These are phyloP conservation scores for Globisporangium middletonii DNA, from an alignment of 352 stramenopile species.

Conservation along the genomic window DNA sequence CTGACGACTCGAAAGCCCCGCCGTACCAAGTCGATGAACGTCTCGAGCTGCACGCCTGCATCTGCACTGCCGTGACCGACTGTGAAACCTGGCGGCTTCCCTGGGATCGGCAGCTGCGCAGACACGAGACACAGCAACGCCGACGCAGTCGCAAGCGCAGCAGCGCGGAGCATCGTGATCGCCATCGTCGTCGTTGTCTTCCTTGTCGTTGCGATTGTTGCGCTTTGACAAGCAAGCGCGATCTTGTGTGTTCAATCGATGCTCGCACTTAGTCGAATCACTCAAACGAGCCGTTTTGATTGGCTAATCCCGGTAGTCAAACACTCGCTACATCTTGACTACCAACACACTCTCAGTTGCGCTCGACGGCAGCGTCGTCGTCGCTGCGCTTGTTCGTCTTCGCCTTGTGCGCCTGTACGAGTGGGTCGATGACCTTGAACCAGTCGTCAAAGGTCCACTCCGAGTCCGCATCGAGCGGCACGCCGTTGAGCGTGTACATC, in stretches of 20 bases:
- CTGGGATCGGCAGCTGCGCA: conserved; percentile 58
- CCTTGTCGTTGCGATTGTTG: not conserved
- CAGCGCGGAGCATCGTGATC: conserved; percentile 19
- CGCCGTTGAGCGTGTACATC: conserved; percentile 76
- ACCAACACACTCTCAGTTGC: not conserved
- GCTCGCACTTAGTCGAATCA: too few relatives aligned
- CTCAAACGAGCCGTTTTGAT: too few relatives aligned
- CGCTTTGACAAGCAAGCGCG: not conserved
- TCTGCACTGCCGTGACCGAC: conserved; percentile 38
- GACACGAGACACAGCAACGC: conserved; percentile 7
- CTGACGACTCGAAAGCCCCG: not conserved
- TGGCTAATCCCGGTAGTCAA: too few relatives aligned
- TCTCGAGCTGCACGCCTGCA: conserved; percentile 74
- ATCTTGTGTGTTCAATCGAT: not conserved
- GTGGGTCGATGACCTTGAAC: conserved; percentile 42
- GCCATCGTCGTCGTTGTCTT: conserved; percentile 1
- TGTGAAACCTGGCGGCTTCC: conserved; percentile 57
- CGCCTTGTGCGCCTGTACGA: conserved; percentile 25
- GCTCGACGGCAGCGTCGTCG: not conserved
- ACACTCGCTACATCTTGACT: too few relatives aligned
- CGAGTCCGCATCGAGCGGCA: conserved; percentile 48
- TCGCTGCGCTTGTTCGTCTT: not conserved
- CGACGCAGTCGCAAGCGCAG: conserved; percentile 9
- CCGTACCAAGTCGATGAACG: conserved; percentile 74
- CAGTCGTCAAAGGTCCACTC: conserved; percentile 51